Base-by-base conservation (phyloP, 169 alveolate species). In the Cryptosporidium parvum region DNA sequence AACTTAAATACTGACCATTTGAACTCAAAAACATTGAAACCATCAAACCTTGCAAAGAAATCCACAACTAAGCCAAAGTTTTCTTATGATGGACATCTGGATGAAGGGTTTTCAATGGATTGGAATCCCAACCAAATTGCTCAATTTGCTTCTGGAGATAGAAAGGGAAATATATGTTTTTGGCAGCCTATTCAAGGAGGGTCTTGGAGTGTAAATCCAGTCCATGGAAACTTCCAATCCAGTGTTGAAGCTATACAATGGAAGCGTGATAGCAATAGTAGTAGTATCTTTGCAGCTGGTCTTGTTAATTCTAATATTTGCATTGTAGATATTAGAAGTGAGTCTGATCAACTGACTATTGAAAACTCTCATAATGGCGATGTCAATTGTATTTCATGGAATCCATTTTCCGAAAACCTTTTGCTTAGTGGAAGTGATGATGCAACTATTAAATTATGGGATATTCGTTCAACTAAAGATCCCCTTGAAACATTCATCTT, bases 101-200 rank as follows among this genome's bases (percentile, higher is more conserved):
- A 80, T 65, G 89, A 80, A 33, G 89, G 89, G 18, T 80, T 80
- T 51, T 59, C 89, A 3, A 80, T 80, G 89, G 89, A 80, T 59
- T 80, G 89, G 89, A 80, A 80, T 65, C 75, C 75, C 33, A 59
- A 80, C n/a, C n/a, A 44, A n/a, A 45, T 59, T 31, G 75, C 75
- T 7, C 67, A 80, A n/a, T 80, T 80, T 58, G 62, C 70, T 23
- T 62, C 89, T 23, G 89, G 89, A 8, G 89, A 80, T 65, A 35
- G 89, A 10, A 80, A 80, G 18, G 89, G 89, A 23, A 80, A 62
- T 16, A 80, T 80, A 26, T 80, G 80, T 45, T 65, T 61, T 12
- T 80, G 89, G 89, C 52, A 80, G 62, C 89, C 89, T 10, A 29
- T 65, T 7, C 69, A 80, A 39, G 89, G 75, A 62, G 89, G 89